Conservation (phyloP, 495 filamentous ascomycete species). For the Hypomontagnella submonticulosa region DNA sequence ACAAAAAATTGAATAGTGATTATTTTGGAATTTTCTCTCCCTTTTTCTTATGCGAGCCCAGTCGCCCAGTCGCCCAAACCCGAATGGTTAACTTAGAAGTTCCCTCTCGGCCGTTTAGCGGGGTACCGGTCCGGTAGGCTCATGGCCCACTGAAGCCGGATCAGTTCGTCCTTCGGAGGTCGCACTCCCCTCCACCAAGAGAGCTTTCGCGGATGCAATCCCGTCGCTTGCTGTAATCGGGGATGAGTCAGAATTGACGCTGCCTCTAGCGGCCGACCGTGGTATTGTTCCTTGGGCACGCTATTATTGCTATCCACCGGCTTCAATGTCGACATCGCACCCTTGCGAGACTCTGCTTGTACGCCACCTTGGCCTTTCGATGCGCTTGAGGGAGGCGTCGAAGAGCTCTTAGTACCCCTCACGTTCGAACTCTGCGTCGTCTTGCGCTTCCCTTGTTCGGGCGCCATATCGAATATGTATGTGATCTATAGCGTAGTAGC, state of each 20-base stretch:
- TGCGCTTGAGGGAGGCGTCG: neutral
- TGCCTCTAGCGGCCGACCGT: conserved; percentile 23
- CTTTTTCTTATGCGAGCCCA: conserved; percentile 1
- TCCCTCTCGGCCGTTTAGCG: conserved; percentile 34
- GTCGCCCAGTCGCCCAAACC: neutral
- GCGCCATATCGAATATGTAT: conserved; percentile 1
- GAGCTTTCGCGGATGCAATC: conserved; percentile 29
- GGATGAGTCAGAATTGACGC: conserved; percentile 33
- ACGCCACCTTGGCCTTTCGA: neutral
- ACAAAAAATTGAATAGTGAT: conserved; percentile 26
- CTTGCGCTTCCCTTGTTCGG: conserved; percentile 7
- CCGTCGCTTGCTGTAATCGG: conserved; percentile 41
- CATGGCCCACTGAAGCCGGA: conserved; percentile 33
- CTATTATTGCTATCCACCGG: neutral
- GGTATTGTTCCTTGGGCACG: neutral
- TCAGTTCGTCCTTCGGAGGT: conserved; percentile 23
- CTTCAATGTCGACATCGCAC: neutral
- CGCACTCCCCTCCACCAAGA: conserved; percentile 22
- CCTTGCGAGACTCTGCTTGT: neutral
- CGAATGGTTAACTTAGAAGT: neutral
- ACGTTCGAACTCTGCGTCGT: neutral
- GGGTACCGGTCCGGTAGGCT: conserved; percentile 32
- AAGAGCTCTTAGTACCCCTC: neutral
- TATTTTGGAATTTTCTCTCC: neutral
- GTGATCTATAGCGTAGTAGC: neutral